phyloP scores from a whole-genome alignment of 257 asterid species.

The Petunia secreta region DNA sequence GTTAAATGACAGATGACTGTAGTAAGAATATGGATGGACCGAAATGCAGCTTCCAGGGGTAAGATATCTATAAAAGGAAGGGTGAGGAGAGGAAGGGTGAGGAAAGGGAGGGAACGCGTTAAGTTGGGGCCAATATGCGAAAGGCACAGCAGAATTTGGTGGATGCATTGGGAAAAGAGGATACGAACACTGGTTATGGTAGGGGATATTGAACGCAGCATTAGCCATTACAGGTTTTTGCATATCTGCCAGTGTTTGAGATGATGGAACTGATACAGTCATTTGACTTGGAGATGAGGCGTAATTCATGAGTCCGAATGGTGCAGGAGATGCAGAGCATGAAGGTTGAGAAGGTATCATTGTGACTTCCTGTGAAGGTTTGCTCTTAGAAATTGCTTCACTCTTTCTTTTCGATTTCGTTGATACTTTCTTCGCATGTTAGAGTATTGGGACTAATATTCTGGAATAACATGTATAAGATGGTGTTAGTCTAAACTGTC shows the following conservation, averaged over 20 bases:
- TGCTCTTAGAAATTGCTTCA: neutral
- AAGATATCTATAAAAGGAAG: slow-evolving; percentile 28
- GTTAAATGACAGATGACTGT: slow-evolving; percentile 11
- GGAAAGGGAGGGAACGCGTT: slow-evolving; percentile 8
- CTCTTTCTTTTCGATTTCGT: slow-evolving; percentile 21
- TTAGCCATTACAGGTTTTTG: neutral
- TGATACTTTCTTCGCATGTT: neutral
- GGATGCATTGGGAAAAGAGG: slow-evolving; percentile 28
- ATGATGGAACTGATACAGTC: slow-evolving; percentile 13
- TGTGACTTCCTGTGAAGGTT: slow-evolving; percentile 19
- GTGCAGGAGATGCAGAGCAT: slow-evolving; percentile 6
- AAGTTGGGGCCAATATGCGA: slow-evolving; percentile 35
- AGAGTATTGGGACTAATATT: slow-evolving; percentile 12
- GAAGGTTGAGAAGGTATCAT: slow-evolving; percentile 24
- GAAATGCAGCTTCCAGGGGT: slow-evolving; percentile 24
- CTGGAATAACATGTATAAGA: slow-evolving; percentile 21
- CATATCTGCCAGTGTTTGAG: slow-evolving; percentile 18
- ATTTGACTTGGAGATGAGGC: slow-evolving; percentile 26
- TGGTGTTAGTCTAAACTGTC: neutral
- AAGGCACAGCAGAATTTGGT: slow-evolving; percentile 25
- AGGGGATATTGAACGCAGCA: neutral
- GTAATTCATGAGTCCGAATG: slow-evolving; percentile 19
- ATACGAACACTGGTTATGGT: slow-evolving; percentile 25
- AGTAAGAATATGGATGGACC: slow-evolving; percentile 17
- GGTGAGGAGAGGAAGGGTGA: slow-evolving; percentile 28